Conservation (phyloP, 371 early-diverging fungal species). For the Lichtheimia corymbifera region DNA sequence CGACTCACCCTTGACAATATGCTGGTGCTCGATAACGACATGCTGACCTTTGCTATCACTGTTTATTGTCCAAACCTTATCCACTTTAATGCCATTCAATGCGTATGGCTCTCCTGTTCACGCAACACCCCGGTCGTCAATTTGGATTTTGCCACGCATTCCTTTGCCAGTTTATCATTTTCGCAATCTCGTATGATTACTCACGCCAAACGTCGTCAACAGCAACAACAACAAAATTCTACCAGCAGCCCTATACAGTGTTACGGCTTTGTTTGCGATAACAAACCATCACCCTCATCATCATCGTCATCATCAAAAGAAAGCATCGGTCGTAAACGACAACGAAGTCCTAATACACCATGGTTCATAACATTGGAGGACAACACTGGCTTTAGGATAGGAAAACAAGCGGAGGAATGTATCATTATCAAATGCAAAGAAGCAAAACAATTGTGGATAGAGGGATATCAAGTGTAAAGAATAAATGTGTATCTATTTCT, state of each 20-base stretch:
- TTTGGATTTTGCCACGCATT: too few relatives aligned
- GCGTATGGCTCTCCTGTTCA: background rate
- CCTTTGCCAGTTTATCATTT: background rate
- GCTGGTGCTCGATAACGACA: background rate
- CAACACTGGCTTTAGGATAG: background rate
- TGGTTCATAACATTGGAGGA: background rate
- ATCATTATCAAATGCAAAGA: background rate
- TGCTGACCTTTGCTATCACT: background rate
- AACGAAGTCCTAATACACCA: background rate
- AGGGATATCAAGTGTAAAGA: background rate
- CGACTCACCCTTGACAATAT: background rate
- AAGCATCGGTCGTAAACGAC: background rate
- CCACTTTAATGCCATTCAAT: background rate
- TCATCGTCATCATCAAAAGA: background rate
- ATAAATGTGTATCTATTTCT: conserved; percentile 11
- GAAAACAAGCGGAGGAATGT: conserved; percentile 2
- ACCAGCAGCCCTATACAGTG: background rate
- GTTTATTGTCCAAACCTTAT: background rate
- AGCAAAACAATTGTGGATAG: background rate
- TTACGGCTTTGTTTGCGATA: background rate
- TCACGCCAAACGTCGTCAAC: background rate
- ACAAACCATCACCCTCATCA: background rate
- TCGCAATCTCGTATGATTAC: background rate
- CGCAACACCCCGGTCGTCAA: background rate
- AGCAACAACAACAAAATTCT: background rate